Evolutionary conservation across 371 early-diverging fungal species (phyloP).

Genomic region (Lichtheimia ramosa): DNA sequence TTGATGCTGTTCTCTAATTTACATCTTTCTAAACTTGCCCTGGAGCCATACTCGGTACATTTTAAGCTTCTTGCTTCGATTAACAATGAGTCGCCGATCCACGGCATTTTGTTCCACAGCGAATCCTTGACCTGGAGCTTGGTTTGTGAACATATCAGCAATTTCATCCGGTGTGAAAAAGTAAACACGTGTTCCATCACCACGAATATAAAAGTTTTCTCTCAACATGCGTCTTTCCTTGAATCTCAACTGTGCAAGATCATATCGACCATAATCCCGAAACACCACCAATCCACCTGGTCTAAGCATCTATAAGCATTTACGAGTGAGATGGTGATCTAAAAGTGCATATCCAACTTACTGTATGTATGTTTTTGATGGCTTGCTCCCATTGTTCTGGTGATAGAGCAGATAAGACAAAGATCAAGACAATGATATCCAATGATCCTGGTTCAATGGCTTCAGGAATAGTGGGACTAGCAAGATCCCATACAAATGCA

Average conservation of each 20-base stretch:
- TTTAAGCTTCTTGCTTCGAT: slow-evolving; percentile 88
- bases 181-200: slow-evolving; percentile 78
- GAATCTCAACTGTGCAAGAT: slow-evolving; percentile 88
- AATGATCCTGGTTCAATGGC: slow-evolving; percentile 64
- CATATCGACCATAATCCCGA: slow-evolving; percentile 88
- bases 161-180: slow-evolving; percentile 68
- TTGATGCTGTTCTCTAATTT: neutral
- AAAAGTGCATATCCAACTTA: slow-evolving; percentile 15
- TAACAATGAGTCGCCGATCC: slow-evolving; percentile 94
- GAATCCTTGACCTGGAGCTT: slow-evolving; percentile 36
- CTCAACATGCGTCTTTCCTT: slow-evolving; percentile 50
- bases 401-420: slow-evolving; percentile 82
- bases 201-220: slow-evolving; percentile 86
- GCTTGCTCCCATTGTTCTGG: slow-evolving; percentile 79
- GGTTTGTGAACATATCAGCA: slow-evolving; percentile 39
- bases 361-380: slow-evolving; percentile 62
- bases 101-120: slow-evolving; percentile 85
- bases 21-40: slow-evolving; percentile 86
- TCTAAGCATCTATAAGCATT: slow-evolving; percentile 53
- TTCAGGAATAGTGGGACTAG: slow-evolving; percentile 60
- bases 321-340: too few relatives aligned
- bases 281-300: slow-evolving; percentile 80
- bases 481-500: slow-evolving; percentile 86
- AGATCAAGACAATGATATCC: slow-evolving; percentile 79
- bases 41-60: slow-evolving; percentile 99